phyloP scores from a whole-genome alignment of 352 stramenopile species.

The Plasmopara halstedii region DNA sequence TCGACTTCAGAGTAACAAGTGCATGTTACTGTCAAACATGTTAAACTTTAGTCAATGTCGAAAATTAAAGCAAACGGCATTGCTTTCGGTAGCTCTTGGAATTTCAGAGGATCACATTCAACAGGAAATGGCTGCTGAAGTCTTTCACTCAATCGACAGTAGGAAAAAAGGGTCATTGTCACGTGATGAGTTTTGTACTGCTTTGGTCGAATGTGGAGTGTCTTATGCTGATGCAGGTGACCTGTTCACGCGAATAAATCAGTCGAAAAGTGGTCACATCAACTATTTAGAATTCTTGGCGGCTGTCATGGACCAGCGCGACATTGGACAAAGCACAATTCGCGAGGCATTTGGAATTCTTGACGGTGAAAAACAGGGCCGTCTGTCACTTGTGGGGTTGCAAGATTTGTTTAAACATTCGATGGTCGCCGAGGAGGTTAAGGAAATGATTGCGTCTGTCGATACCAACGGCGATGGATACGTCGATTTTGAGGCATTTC shows the following conservation, averaged over 20 bases:
- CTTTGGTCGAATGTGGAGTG: constrained; percentile 85
- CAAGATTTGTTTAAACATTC: constrained; percentile 85
- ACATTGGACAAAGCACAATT: constrained; percentile 86
- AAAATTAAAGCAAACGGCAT: constrained; percentile 70
- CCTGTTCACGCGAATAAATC: constrained; percentile 69
- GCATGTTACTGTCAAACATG: constrained; percentile 69
- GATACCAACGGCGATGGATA: constrained; percentile 71
- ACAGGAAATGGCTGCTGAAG: constrained; percentile 63
- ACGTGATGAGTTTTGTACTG: constrained; percentile 90
- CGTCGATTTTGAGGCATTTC: constrained; percentile 89
- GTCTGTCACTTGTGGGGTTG: constrained; percentile 87
- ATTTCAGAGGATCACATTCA: constrained; percentile 71
- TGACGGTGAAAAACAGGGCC: constrained; percentile 85
- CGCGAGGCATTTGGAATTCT: constrained; percentile 88
- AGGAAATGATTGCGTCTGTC: constrained; percentile 86
- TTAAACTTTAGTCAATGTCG: constrained; percentile 62
- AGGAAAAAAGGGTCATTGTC: constrained; percentile 82
- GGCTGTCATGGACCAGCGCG: constrained; percentile 87
- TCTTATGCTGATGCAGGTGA: constrained; percentile 68
- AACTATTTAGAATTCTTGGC: constrained; percentile 96
- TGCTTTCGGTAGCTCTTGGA: constrained; percentile 60
- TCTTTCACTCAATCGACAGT: constrained; percentile 85
- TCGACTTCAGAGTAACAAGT: constrained; percentile 50
- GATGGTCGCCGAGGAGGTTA: constrained; percentile 78
- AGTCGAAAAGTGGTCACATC: constrained; percentile 79